Evolutionary conservation across 805 yeast species (phyloP).

Genomic region (Teunomyces atbi): DNA sequence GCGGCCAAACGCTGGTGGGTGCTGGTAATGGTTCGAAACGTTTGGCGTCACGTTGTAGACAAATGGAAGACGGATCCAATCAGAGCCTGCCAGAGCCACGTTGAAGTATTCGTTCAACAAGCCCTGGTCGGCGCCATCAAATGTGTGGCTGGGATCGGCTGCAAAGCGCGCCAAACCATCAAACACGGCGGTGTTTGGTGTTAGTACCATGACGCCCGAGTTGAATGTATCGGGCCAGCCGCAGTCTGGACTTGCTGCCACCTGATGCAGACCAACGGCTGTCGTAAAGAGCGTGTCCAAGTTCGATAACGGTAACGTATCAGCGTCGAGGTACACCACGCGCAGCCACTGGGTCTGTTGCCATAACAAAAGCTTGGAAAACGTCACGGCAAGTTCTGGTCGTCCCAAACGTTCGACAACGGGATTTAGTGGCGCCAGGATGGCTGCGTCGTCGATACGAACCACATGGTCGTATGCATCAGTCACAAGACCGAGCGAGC

Average conservation of each 20-base stretch:
- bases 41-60: conserved; percentile 35
- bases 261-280: conserved; percentile 9
- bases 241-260: conserved; percentile 28
- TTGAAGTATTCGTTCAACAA: conserved; percentile 34
- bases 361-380: conserved; percentile 27
- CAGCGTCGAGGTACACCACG: conserved; percentile 27
- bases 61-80: conserved; percentile 33
- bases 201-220: conserved; percentile 25
- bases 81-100: conserved; percentile 18
- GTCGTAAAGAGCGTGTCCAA: conserved; percentile 23
- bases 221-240: conserved; percentile 36
- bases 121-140: conserved; percentile 42
- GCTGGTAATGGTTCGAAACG: conserved; percentile 29
- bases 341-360: conserved; percentile 19
- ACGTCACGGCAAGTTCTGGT: conserved; percentile 26
- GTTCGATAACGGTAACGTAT: conserved; percentile 23
- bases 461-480: conserved; percentile 25
- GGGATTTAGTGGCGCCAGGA: conserved; percentile 18
- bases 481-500: conserved; percentile 19
- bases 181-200: conserved; percentile 18
- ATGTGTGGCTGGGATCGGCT: conserved; percentile 14
- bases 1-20: conserved; percentile 31
- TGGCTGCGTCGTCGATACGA: conserved; percentile 17
- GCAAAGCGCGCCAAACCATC: conserved; percentile 15
- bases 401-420: conserved; percentile 20